Evolutionary conservation across 2,329 filamentous ascomycete genomes (phyloP), one percentile per base, ranked within the genome.

Genomic region (Xylaria sp.): DNA sequence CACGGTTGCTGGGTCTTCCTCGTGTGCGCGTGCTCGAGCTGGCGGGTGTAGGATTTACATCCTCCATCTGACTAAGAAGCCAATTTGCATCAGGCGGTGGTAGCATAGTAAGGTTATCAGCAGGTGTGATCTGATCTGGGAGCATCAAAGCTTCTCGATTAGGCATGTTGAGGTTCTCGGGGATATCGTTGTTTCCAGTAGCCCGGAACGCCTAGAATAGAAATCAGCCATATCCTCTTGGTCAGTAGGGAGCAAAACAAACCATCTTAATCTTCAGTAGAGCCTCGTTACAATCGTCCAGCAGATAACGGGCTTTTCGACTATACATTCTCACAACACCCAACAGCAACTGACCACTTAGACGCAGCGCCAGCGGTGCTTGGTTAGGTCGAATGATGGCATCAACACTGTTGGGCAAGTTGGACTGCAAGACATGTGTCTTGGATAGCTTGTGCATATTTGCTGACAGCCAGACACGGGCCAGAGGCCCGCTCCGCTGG

Each of bases 221-320:
- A 35, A 25, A 65, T 83, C 80, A 84, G 82, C 69, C 73, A 65
- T 61, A 21, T 57, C 25, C 1, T 62, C 72, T 58, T 70, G 12
- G 2, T 12, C 1, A 42, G n/a, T 8, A 40, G 37, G 29, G 21
- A 13, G 29, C 37, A 37, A 55, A 23, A 71, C 71, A 18, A 60
- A 98, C 95, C 94, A 98, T 97, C 80, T 98, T 98, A 77, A 99
- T 98, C 84, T 98, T 98, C 86, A 97, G 91, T 73, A 99, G 85
- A 47, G 95, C 95, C 82, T 99, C 96, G 77, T 97, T 98, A 83
- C 96, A 99, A 79, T 99, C 96, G 78, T 99, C 96, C 57, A 98
- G 85, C 60, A 99, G 85, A 81, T 99, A 99, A 76, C 94, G 92
- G 78, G 96, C 95, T 83, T 99, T 99, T 78, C 96, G 89, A 81